Conservation (phyloP, 768 basidiomycete species). For the Phaffia tasmanica region DNA sequence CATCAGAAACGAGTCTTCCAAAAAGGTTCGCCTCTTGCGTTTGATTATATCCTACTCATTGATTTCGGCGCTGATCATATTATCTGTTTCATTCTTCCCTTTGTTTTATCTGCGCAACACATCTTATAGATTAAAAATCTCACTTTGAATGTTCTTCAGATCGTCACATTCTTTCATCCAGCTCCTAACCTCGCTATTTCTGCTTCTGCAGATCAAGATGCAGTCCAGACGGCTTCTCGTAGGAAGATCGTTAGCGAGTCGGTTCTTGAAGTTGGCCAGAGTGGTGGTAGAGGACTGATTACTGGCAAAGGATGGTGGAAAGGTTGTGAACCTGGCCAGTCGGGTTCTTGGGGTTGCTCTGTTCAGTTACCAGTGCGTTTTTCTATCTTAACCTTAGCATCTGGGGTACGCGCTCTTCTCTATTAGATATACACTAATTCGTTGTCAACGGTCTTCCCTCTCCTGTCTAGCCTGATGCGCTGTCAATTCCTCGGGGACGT, state of each 20-base stretch:
- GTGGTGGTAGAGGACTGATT: constrained; percentile 54
- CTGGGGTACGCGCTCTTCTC: neutral
- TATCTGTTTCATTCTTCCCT: neutral
- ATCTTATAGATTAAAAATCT: constrained; percentile 49
- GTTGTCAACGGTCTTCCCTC: neutral
- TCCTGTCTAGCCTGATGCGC: constrained; percentile 50
- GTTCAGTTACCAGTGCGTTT: constrained; percentile 61
- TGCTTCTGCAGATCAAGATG: constrained; percentile 35
- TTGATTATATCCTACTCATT: neutral
- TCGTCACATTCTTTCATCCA: constrained; percentile 56
- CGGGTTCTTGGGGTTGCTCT: constrained; percentile 54
- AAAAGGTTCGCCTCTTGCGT: constrained; percentile 37
- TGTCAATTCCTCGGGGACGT: constrained; percentile 56
- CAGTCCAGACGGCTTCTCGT: constrained; percentile 53
- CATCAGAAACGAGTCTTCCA: constrained; percentile 58
- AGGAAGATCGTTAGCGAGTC: constrained; percentile 57
- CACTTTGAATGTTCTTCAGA: constrained; percentile 53
- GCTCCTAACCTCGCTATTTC: constrained; percentile 37
- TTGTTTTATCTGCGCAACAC: too few species aligned
- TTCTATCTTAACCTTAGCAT: neutral
- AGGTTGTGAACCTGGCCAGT: constrained; percentile 57
- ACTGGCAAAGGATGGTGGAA: constrained; percentile 85
- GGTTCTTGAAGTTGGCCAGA: constrained; percentile 55
- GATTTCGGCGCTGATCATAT: neutral
- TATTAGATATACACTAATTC: neutral